phyloP scores from a whole-genome alignment of 208 protist species.

The Angomonas ambiguus region DNA sequence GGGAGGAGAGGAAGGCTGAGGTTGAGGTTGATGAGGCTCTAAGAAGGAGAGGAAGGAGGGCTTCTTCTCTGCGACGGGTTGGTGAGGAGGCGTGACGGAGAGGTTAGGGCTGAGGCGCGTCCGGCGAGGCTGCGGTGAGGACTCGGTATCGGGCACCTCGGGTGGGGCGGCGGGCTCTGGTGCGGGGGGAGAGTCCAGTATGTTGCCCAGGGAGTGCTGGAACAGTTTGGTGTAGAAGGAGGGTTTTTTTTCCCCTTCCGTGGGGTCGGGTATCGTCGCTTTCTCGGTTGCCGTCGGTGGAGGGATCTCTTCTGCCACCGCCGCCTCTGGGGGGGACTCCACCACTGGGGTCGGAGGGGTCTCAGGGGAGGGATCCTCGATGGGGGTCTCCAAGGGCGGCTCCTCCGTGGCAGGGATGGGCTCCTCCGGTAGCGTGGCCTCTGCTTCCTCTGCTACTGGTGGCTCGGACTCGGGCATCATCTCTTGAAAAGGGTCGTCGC shows the following conservation, averaged over 20 bases:
- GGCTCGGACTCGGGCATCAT: not conserved
- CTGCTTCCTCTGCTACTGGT: not conserved
- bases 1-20: not conserved
- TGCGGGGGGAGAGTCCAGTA: not conserved
- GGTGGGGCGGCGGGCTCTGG: not conserved
- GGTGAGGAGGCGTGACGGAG: not conserved
- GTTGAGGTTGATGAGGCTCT: not conserved
- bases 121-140: conserved; percentile 25
- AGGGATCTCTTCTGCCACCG: not conserved
- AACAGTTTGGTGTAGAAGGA: conserved; percentile 75
- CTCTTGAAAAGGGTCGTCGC: conserved; percentile 6
- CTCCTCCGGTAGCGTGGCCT: not conserved
- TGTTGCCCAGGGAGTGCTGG: conserved; percentile 30
- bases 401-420: not conserved
- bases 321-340: not conserved
- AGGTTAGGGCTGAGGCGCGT: conserved; percentile 23
- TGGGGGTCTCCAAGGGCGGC: conserved; percentile 16
- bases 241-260: conserved; percentile 3
- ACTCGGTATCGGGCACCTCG: not conserved
- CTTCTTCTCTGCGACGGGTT: not conserved
- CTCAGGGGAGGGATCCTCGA: not conserved
- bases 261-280: not conserved
- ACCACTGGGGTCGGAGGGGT: not conserved
- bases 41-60: not conserved
- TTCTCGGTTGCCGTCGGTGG: not conserved